Evolutionary conservation across 2,329 filamentous ascomycete species (phyloP).

Genomic region (Diaporthe ampelina): DNA sequence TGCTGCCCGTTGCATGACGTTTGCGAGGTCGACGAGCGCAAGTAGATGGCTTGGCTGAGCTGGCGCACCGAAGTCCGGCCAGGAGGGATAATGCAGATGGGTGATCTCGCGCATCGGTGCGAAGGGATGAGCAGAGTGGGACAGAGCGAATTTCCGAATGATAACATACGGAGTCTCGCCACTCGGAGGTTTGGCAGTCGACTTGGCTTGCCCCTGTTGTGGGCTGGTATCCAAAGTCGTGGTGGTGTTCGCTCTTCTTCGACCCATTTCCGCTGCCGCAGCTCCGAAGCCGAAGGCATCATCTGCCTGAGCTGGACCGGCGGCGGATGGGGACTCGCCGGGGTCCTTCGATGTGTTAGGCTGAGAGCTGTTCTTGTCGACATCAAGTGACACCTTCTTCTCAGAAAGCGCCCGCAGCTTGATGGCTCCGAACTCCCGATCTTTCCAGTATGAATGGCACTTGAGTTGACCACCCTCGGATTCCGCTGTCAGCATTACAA

Average conservation of each 20-base stretch:
- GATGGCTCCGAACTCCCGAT: slow-evolving; percentile 82
- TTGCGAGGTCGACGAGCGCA: slow-evolving; percentile 89
- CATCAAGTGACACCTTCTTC: slow-evolving; percentile 83
- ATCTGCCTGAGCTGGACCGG: slow-evolving; percentile 43
- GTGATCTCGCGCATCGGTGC: slow-evolving; percentile 91
- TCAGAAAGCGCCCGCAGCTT: slow-evolving; percentile 84
- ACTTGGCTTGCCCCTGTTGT: slow-evolving; percentile 46
- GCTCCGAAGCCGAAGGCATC: slow-evolving; percentile 42
- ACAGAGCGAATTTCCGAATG: slow-evolving; percentile 88
- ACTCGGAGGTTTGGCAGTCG: slow-evolving; percentile 46
- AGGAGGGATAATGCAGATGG: slow-evolving; percentile 94
- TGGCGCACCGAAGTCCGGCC: slow-evolving; percentile 96
- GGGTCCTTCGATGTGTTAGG: slow-evolving; percentile 45
- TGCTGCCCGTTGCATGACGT: slow-evolving; percentile 75
- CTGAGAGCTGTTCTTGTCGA: slow-evolving; percentile 65
- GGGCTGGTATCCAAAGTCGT: slow-evolving; percentile 58
- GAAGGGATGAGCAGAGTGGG: slow-evolving; percentile 83
- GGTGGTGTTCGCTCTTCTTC: slow-evolving; percentile 68
- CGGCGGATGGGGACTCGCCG: slow-evolving; percentile 44
- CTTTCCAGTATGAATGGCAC: slow-evolving; percentile 94
- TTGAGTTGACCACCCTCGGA: slow-evolving; percentile 94
- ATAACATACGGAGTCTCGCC: slow-evolving; percentile 81
- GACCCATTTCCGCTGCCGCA: slow-evolving; percentile 55
- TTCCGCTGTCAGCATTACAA: slow-evolving; percentile 97
- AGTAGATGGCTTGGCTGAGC: slow-evolving; percentile 90